Percentiles rank a stretch among this genome's conserved stretches.
These are phyloP conservation scores for Saxophila tyrrhenica DNA, from an alignment of 495 filamentous ascomycete genomes.

Conservation along the genomic window DNA sequence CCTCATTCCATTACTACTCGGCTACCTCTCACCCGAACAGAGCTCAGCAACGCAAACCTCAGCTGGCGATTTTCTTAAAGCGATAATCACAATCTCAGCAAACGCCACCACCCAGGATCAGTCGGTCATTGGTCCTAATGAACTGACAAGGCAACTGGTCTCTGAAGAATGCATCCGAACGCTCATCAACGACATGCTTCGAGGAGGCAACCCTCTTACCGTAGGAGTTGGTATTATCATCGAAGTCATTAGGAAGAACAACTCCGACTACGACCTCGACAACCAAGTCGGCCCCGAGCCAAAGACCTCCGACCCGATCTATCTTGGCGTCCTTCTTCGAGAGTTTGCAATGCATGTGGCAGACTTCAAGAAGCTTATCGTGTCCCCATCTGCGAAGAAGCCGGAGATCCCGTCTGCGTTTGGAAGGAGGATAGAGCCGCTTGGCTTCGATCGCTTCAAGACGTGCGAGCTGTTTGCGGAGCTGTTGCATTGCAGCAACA, in stretches of 20 bases:
- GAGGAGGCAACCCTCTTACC: constrained; percentile 85
- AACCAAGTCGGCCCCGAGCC: constrained; percentile 65
- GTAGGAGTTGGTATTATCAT: constrained; percentile 97
- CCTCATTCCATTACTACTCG: constrained; percentile 78
- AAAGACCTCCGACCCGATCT: constrained; percentile 85
- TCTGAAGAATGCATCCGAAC: constrained; percentile 70
- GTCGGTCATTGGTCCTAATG: constrained; percentile 94
- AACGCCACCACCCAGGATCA: constrained; percentile 97
- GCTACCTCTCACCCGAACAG: constrained; percentile 73
- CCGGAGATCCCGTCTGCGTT: constrained; percentile 72
- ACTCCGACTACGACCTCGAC: constrained; percentile 96
- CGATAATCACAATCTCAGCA: constrained; percentile 96
- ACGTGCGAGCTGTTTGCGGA: constrained; percentile 99
- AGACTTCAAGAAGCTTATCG: constrained; percentile 84
- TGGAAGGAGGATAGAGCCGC: constrained; percentile 79
- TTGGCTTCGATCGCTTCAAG: constrained; percentile 98
- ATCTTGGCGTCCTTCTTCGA: constrained; percentile 84
- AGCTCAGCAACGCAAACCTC: constrained; percentile 85
- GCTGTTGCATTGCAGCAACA: constrained; percentile 95
- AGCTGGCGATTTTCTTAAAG: constrained; percentile 95
- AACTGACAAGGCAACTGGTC: constrained; percentile 91
- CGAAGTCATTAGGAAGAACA: constrained; percentile 98
- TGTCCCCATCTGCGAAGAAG: constrained; percentile 48
- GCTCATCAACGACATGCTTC: constrained; percentile 81
- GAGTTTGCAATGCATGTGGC: constrained; percentile 86